Percentiles rank a stretch among this genome's conserved stretches.
Conservation (phyloP, 768 basidiomycete species). For the Boletus edulis region DNA sequence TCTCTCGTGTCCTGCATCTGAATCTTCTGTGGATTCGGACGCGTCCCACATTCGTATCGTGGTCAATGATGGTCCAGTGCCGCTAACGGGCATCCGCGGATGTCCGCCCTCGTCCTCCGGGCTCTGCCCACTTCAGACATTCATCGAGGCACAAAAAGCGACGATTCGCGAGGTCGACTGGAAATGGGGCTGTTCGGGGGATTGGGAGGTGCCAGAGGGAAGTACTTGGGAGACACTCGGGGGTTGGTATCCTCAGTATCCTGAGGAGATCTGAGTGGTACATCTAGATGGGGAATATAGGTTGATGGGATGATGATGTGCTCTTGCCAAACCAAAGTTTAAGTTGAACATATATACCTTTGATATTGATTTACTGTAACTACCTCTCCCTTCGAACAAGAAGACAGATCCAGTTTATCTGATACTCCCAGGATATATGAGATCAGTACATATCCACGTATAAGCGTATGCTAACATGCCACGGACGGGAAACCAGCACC, state of each 20-base stretch:
- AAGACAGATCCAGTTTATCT: too few species aligned
- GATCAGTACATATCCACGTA: too few species aligned
- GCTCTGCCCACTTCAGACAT: slow-evolving; percentile 70
- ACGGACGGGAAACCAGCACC: too few species aligned
- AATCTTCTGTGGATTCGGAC: slow-evolving; percentile 9
- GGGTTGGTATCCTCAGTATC: slow-evolving; percentile 28
- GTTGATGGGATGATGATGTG: not conserved
- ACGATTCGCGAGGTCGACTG: slow-evolving; percentile 68
- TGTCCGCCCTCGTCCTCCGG: slow-evolving; percentile 63
- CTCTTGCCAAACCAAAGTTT: not conserved
- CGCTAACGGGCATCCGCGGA: slow-evolving; percentile 72
- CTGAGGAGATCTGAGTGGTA: not conserved
- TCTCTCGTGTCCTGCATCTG: slow-evolving; percentile 45
- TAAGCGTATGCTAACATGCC: too few species aligned
- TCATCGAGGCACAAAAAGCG: slow-evolving; percentile 67
- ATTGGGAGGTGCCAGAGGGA: slow-evolving; percentile 72
- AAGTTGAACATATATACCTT: too few species aligned
- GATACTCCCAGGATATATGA: too few species aligned
- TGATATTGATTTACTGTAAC: too few species aligned
- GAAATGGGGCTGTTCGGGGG: slow-evolving; percentile 69
- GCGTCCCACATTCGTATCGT: slow-evolving; percentile 71
- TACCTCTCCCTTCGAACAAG: too few species aligned
- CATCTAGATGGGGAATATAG: too few species aligned
- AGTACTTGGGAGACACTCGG: slow-evolving; percentile 60
- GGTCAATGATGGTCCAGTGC: slow-evolving; percentile 85